Base-by-base conservation (phyloP, 192 early-diverging fungal genomes). In the Neocallimastix lanati region DNA sequence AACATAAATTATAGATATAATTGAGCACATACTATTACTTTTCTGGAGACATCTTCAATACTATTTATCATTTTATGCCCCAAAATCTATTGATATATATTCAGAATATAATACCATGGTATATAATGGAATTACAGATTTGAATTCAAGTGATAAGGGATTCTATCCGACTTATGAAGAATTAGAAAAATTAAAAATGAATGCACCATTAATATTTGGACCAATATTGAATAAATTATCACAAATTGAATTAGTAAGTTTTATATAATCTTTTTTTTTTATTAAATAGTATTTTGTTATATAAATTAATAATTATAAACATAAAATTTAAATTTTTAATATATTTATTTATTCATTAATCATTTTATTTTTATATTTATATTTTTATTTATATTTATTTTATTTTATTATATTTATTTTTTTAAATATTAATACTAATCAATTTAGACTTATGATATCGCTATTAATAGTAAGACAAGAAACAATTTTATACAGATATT, bases 11-110 rank as follows among this genome's bases (percentile, higher is more conserved):
- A 13, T 88, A 91, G 82, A 86, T 88, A 78, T 83, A 25, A 76
- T 82, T 30, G 82, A 83, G 28, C 82, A 83, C 28, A 80, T 89
- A 0, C 82, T 93, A 36, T 86, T 92, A 37, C 83, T 94, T 82
- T 80, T 93, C 78, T 94, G 93, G 93, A 86, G 91, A 7, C 93
- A 94, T 80, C 82, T 94, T 78, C 86, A 90, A 38, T 90, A 87
- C 79, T 92, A 88, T 21, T 67, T 67, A 67, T n/a, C 25, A 25
- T 67, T 67, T 25, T 67, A 67, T 67, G 50, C 50, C n/a, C 50
- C 50, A 25, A 18, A 67, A 67, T 67, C 50, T 5, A 67, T 67
- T 27, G 50, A 67, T 67, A 67, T 67, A 0, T 67, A 67, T 21
- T 67, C 50, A 0, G 50, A 67, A 67, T 67, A 67, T n/a, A 67